Conservation (phyloP, 1,284 basidiomycete genomes). For the Austropuccinia psidii region DNA sequence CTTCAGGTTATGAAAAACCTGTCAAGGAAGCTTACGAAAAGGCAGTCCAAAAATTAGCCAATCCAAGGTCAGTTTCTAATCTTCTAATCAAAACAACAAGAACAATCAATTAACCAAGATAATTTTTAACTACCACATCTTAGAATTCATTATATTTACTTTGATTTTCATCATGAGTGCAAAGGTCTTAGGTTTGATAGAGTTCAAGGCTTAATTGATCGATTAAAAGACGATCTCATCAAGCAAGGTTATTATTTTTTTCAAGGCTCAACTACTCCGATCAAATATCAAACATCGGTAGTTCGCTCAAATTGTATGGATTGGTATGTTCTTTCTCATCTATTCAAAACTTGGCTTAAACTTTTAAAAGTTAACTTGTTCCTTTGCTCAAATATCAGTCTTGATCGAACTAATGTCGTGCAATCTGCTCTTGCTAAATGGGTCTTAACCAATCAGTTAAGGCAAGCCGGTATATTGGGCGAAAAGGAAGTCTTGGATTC, state of each 20-base stretch:
- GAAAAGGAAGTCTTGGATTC: slow-evolving; percentile 65
- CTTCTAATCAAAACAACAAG: too few relatives aligned
- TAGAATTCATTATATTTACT: slow-evolving; percentile 81
- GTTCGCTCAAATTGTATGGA: slow-evolving; percentile 70
- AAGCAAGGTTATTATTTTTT: slow-evolving; percentile 58
- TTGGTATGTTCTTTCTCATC: slow-evolving; percentile 41
- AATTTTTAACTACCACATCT: too few relatives aligned
- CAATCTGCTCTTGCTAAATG: slow-evolving; percentile 59
- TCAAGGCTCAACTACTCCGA: slow-evolving; percentile 12
- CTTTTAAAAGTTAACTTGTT: background rate
- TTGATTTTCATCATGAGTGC: slow-evolving; percentile 97
- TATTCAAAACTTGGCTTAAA: background rate
- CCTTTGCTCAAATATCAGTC: slow-evolving; percentile 67
- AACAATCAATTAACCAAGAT: too few relatives aligned
- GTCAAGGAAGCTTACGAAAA: slow-evolving; percentile 93
- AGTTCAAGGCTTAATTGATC: slow-evolving; percentile 72
- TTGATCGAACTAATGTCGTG: slow-evolving; percentile 94
- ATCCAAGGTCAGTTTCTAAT: slow-evolving; percentile 38
- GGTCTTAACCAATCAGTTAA: slow-evolving; percentile 72
- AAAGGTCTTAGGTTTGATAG: slow-evolving; percentile 91
- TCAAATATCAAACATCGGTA: slow-evolving; percentile 58
- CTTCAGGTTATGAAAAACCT: slow-evolving; percentile 87
- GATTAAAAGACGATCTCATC: slow-evolving; percentile 64
- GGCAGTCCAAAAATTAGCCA: slow-evolving; percentile 52
- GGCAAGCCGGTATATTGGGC: slow-evolving; percentile 61